Conservation (phyloP, 768 basidiomycete genomes). For the Podaxis sp. region DNA sequence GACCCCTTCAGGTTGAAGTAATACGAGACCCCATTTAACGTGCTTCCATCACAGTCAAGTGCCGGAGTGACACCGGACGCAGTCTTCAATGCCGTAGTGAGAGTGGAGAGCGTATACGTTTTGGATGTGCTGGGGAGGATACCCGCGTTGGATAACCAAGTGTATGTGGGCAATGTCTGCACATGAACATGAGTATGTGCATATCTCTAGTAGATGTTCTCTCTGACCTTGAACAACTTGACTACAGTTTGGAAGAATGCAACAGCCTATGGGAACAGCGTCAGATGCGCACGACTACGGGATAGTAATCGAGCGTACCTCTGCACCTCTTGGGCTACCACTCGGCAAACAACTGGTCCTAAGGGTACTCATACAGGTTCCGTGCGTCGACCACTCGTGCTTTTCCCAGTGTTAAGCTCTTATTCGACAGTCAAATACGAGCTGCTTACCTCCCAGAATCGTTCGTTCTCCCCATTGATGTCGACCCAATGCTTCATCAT, state of each 20-base stretch:
- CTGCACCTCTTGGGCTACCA: slow-evolving; percentile 58
- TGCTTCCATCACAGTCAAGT: slow-evolving; percentile 29
- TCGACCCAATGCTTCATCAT: slow-evolving; percentile 58
- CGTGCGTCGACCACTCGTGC: slow-evolving; percentile 75
- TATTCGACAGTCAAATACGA: neutral
- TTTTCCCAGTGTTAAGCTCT: slow-evolving; percentile 18
- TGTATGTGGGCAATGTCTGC: slow-evolving; percentile 67
- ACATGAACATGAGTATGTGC: slow-evolving; percentile 16
- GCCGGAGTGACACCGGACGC: slow-evolving; percentile 52
- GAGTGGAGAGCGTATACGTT: slow-evolving; percentile 55
- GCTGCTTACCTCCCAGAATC: slow-evolving; percentile 63
- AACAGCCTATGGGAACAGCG: slow-evolving; percentile 47
- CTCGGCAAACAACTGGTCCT: slow-evolving; percentile 54
- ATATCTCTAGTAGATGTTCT: slow-evolving; percentile 28
- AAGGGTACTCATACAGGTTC: slow-evolving; percentile 64
- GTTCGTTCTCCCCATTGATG: slow-evolving; percentile 53
- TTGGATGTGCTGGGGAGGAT: slow-evolving; percentile 63
- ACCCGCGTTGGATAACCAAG: slow-evolving; percentile 67
- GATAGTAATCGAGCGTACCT: slow-evolving; percentile 33
- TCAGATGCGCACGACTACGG: neutral
- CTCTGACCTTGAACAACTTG: slow-evolving; percentile 48
- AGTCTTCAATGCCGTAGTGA: slow-evolving; percentile 52
- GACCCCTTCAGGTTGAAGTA: slow-evolving; percentile 68
- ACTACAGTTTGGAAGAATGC: slow-evolving; percentile 63
- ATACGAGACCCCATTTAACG: slow-evolving; percentile 46